Evolutionary conservation across 2,329 filamentous ascomycete genomes (phyloP).

Genomic region (Phoma herbarum): DNA sequence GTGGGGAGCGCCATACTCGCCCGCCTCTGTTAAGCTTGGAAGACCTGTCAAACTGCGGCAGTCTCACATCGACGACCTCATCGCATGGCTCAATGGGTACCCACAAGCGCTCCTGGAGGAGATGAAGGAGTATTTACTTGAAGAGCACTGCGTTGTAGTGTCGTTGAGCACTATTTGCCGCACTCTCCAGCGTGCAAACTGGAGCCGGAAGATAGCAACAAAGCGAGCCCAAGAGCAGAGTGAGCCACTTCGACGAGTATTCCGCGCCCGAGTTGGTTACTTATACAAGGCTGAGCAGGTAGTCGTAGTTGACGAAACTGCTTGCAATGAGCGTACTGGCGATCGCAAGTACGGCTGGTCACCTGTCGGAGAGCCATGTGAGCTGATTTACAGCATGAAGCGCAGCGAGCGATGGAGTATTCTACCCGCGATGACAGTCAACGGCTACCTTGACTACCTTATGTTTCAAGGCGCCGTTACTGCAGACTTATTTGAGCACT

Average conservation of each 20-base stretch:
- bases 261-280: background rate
- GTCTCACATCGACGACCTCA: too few species aligned
- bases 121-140: too few species aligned
- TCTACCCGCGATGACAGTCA: too few species aligned
- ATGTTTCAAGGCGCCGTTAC: slow-evolving; percentile 18
- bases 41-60: too few species aligned
- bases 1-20: too few species aligned
- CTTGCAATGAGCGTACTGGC: slow-evolving; percentile 1
- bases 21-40: too few species aligned
- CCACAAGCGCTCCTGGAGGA: too few species aligned
- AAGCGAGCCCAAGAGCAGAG: background rate
- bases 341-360: too few species aligned
- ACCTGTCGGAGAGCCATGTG: background rate
- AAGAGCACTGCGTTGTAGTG: too few species aligned
- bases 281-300: background rate
- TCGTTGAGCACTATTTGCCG: too few species aligned
- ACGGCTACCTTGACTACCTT: slow-evolving; percentile 13
- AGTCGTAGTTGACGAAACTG: background rate
- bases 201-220: background rate
- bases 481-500: slow-evolving; percentile 2
- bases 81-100: too few species aligned
- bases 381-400: slow-evolving; percentile 2
- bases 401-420: slow-evolving; percentile 21
- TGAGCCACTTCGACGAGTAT: background rate
- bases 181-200: too few species aligned